Percentiles rank a stretch among this genome's conserved stretches.
Conservation (phyloP, 2,329 filamentous ascomycete genomes). For the Penicillium aurantiogriseum region DNA sequence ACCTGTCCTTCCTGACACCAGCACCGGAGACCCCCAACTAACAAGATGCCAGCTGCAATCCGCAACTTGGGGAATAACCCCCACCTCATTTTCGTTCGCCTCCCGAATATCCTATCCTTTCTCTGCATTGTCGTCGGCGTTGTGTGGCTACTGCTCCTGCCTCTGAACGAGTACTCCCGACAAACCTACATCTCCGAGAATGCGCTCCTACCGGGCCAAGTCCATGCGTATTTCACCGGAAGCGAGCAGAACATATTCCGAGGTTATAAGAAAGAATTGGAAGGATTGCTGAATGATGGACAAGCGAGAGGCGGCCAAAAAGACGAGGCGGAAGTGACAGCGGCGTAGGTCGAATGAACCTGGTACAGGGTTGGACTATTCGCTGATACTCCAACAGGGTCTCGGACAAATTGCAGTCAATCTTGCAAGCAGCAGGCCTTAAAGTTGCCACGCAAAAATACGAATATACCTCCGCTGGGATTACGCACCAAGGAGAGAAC, state of each 20-base stretch:
- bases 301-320: constrained; percentile 31
- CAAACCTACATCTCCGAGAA: constrained; percentile 97
- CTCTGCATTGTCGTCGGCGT: constrained; percentile 82
- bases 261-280: constrained; percentile 82
- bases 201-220: constrained; percentile 89
- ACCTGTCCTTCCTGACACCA: constrained; percentile 3
- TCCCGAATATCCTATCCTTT: constrained; percentile 84
- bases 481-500: constrained; percentile 76
- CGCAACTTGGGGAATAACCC: constrained; percentile 70
- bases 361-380: constrained; percentile 1
- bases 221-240: constrained; percentile 95
- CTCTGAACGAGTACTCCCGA: constrained; percentile 85
- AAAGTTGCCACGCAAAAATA: constrained; percentile 89
- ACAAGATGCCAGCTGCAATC: constrained; percentile 36
- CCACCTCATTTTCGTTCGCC: constrained; percentile 66
- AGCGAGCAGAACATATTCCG: constrained; percentile 94
- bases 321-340: constrained; percentile 25
- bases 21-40: not conserved
- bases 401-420: constrained; percentile 69
- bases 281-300: constrained; percentile 43
- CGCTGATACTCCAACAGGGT: constrained; percentile 38
- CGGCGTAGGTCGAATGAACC: constrained; percentile 26
- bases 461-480: constrained; percentile 75
- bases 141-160: constrained; percentile 84
- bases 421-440: constrained; percentile 75